Evolutionary conservation across 129 eudicot genomes (phyloP), one percentile per base, ranked within the genome.

Genomic region (Flaveria bidentis): DNA sequence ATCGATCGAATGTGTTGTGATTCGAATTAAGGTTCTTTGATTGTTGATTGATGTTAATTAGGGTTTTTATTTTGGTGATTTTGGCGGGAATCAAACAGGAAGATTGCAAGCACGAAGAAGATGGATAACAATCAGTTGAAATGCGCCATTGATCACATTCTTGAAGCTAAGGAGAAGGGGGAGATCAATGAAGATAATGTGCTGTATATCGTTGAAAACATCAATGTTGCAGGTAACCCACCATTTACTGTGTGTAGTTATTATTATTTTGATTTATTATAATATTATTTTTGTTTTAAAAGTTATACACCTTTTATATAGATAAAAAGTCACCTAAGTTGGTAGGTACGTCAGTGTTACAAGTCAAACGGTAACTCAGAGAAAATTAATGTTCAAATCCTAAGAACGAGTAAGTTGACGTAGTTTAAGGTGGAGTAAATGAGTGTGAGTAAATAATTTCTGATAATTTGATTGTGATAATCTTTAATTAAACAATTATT

Each of bases 111-210:
- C 82, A 82, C 87, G 16, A 82, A 85, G 85, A 73, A 75, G 33
- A 65, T 81, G 77, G 87, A 84, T 58, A 90, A 81, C 72, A 86
- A 93, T 15, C 83, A 84, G 67, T 70, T 90, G 65, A 93, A 90
- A 82, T 93, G 98, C 30, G 98, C 94, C 52, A 85, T 90, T 18
- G 98, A 93, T 77, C 97, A 93, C 56, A 86, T 93, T 73, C 80
- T 93, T 75, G 98, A 93, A 65, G 98, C 98, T 42, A 86, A 90
- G 53, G 83, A 88, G 7, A 93, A 93, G 71, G 98, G 98, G 76
- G 98, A 93, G 84, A 93, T 93, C 79, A 93, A 88, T 23, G 98
- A 93, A 82, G 97, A 93, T 69, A 88, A 93, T 72, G 97, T 93
- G 30, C 91, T 93, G 67, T 93, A 93, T 92, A 93, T 93, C 67